Evolutionary conservation across 352 stramenopile species (phyloP), one percentile per base, ranked within the genome.

Genomic region (Pythium scleroteichum): DNA sequence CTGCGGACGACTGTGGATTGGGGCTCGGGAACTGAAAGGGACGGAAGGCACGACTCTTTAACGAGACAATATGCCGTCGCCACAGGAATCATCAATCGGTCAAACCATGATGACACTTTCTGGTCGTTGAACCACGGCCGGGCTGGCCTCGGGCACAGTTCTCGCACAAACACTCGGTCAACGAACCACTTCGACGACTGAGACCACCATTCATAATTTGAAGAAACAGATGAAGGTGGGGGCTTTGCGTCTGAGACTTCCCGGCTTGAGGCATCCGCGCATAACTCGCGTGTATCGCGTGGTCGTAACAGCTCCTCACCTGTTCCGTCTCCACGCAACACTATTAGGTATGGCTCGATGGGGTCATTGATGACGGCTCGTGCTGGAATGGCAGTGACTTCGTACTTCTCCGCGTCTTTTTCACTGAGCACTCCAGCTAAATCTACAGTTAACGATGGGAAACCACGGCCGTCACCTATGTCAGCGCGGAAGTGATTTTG

Each of bases 291-390:
- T 22, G 77, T 60, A 33, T 94, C 85, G 4, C 48, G 66, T 13
- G 80, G 79, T 51, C 77, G 66, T 42, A 92, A 27, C 10, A 92
- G 54, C 50, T 94, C 85, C 1, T 59, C 20, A 1, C 78, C 85
- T 0, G 79, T 90, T 9, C 85, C 85, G 52, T 94, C 78, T 32
- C 85, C 85, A n/a, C 87, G 71, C 16, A 94, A 63, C 41, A 92
- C 41, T 27, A 94, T 82, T 47, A 92, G 27, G 39, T 84, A 75
- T 16, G 85, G 85, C 50, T 90, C 62, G 12, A 94, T 90, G 2
- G 82, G 82, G 27, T 92, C 76, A 44, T 88, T 92, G 53, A 91
- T 85, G 10, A 89, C 76, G 23, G 82, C 76, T 59, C 70, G 69
- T 7, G 77, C 79, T 19, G 72, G 71, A 26, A 93, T 87, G 1